Evolutionary conservation across 306 rosid species (phyloP).

Genomic region (Dicorynia guianensis): DNA sequence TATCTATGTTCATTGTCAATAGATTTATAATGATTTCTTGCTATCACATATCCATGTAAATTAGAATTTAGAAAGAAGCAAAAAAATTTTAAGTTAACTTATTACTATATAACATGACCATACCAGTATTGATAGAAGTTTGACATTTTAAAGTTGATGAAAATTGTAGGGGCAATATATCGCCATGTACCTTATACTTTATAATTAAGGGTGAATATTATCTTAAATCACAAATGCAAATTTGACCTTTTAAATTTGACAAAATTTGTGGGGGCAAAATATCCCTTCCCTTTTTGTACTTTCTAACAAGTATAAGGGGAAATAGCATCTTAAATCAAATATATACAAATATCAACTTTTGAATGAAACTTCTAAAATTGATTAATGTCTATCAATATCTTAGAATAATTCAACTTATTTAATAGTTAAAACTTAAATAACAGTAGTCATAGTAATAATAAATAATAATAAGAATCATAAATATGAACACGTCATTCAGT

Average conservation of each 20-base stretch:
- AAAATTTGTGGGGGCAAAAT: background rate
- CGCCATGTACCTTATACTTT: too few species aligned
- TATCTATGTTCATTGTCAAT: constrained; percentile 10
- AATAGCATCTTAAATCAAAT: background rate
- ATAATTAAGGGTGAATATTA: too few species aligned
- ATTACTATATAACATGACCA: background rate
- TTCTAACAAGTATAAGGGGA: background rate
- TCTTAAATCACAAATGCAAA: background rate
- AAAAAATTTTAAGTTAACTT: constrained; percentile 20
- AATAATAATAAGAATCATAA: background rate
- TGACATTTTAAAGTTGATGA: too few species aligned
- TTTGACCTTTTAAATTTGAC: constrained; percentile 17
- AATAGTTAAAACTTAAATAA: constrained; percentile 9
- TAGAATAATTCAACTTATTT: background rate
- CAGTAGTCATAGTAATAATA: background rate
- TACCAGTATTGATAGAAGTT: background rate
- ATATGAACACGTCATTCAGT: background rate
- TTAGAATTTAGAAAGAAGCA: background rate
- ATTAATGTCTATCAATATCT: constrained; percentile 1
- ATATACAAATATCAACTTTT: constrained; percentile 1
- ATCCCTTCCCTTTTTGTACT: background rate
- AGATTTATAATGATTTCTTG: constrained; percentile 1
- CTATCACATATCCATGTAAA: constrained; percentile 17
- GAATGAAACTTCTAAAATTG: constrained; percentile 2
- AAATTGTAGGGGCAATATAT: too few species aligned